phyloP scores from a whole-genome alignment of 2,329 filamentous ascomycete species.

The Teratosphaeria epicoccoides region DNA sequence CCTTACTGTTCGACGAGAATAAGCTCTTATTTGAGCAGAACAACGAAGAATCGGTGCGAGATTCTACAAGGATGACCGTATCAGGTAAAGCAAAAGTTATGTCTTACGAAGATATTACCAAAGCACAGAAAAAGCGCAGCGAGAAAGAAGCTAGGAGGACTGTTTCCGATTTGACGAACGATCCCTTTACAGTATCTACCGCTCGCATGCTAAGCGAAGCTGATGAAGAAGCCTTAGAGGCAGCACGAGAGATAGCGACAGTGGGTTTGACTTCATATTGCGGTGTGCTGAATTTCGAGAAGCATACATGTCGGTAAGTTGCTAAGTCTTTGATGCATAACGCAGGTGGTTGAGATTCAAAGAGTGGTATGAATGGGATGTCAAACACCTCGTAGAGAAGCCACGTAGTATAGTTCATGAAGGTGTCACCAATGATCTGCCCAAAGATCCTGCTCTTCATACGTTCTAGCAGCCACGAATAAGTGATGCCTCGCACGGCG shows the following conservation, averaged over 20 bases:
- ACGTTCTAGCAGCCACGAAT: too few species aligned
- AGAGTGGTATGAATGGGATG: too few species aligned
- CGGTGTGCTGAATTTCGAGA: neutral
- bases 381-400: too few species aligned
- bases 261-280: neutral
- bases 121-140: neutral
- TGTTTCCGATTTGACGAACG: neutral
- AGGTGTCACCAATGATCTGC: too few species aligned
- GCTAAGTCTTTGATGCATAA: too few species aligned
- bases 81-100: neutral
- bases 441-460: too few species aligned
- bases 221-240: neutral
- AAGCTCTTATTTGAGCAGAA: neutral
- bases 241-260: neutral
- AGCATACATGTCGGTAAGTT: neutral
- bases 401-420: too few species aligned
- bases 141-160: neutral
- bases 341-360: too few species aligned
- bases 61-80: neutral
- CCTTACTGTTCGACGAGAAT: neutral
- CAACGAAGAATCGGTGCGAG: neutral
- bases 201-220: neutral
- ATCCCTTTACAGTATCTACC: neutral
- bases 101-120: neutral
- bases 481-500: too few species aligned